These are phyloP conservation scores for Ocimum tenuiflorum DNA, from an alignment of 257 asterid genomes.

Conservation along the genomic window DNA sequence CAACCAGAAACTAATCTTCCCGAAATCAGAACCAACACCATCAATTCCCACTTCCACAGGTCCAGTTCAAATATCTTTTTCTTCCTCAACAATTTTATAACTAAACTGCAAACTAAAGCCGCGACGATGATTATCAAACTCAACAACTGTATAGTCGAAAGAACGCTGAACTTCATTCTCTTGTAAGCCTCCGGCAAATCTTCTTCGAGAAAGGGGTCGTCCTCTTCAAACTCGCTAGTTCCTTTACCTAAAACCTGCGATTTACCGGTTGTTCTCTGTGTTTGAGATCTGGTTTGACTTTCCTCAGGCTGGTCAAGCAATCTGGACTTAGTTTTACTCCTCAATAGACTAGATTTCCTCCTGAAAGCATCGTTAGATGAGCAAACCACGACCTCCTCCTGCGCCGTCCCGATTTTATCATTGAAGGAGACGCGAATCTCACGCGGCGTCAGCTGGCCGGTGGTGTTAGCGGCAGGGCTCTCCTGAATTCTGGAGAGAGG, in stretches of 20 bases:
- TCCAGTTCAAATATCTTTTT: slow-evolving; percentile 28
- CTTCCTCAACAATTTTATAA: slow-evolving; percentile 27
- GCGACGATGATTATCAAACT: slow-evolving; percentile 51
- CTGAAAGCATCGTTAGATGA: slow-evolving; percentile 49
- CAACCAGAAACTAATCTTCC: slow-evolving; percentile 83
- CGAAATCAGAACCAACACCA: slow-evolving; percentile 66
- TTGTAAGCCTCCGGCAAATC: slow-evolving; percentile 74
- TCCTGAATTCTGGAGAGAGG: slow-evolving; percentile 47
- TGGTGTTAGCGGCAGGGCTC: slow-evolving; percentile 31
- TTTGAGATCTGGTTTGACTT: slow-evolving; percentile 29
- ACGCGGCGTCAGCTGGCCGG: slow-evolving; percentile 32
- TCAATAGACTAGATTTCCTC: slow-evolving; percentile 43
- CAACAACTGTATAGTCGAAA: slow-evolving; percentile 46
- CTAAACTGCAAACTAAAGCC: slow-evolving; percentile 42
- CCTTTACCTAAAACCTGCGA: slow-evolving; percentile 47
- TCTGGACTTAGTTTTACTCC: slow-evolving; percentile 51
- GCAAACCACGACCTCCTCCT: slow-evolving; percentile 49
- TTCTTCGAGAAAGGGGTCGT: slow-evolving; percentile 71
- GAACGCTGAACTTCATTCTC: slow-evolving; percentile 43
- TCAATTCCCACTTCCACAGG: slow-evolving; percentile 80
- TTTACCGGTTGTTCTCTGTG: slow-evolving; percentile 22
- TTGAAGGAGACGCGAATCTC: slow-evolving; percentile 50
- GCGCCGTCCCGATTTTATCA: slow-evolving; percentile 29
- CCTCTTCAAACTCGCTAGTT: slow-evolving; percentile 54
- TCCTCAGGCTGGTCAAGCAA: slow-evolving; percentile 60